Base-by-base conservation (phyloP, 345 rosid genomes). In the Aurinia saxatilis region DNA sequence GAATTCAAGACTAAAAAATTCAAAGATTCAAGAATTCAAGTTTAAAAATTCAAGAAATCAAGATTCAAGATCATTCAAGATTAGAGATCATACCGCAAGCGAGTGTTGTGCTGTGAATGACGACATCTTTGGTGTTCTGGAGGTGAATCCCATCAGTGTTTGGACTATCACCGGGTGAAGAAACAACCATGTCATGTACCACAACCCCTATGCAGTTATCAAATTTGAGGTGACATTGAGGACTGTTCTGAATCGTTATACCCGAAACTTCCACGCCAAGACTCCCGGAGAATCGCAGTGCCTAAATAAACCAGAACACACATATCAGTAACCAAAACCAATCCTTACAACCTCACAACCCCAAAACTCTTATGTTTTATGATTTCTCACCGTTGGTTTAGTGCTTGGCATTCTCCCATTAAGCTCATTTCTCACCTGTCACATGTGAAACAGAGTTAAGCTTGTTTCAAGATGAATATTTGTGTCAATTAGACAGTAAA, bases 121-220 rank as follows among this genome's bases (percentile, higher is more conserved):
- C 77, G 68, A 82, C 97, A 53, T 95, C 86, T 75, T 60, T 83
- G 74, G 93, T 78, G 81, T 95, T 95, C 77, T 90, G 97, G 10
- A 95, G 76, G 76, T 87, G 99, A 71, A 95, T 84, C 57, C 97
- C 99, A 60, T 95, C 97, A 1, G 99, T 95, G 70, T 95, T 95
- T 35, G 97, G 99, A 80, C 97, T 95, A 60, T 95, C 82, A 4
- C 96, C 89, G 3, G 97, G 97, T 13, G 99, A 95, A 29, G 87
- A 79, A 62, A 84, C 17, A 47, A 34, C 57, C 29, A 88, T 62
- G 71, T 84, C 86, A 65, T 95, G 97, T 19, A 95, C 97, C 56
- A 65, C 49, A 6, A 95, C 96, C 12, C 88, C 96, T 3, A 79
- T 50, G 77, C 96, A 90, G 73, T 86, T 76, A 64, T 95, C 97